Percentiles rank a stretch among this genome's conserved stretches.
Evolutionary conservation across 371 early-diverging fungal species (phyloP).

Genomic region (Batkoa obscura): DNA sequence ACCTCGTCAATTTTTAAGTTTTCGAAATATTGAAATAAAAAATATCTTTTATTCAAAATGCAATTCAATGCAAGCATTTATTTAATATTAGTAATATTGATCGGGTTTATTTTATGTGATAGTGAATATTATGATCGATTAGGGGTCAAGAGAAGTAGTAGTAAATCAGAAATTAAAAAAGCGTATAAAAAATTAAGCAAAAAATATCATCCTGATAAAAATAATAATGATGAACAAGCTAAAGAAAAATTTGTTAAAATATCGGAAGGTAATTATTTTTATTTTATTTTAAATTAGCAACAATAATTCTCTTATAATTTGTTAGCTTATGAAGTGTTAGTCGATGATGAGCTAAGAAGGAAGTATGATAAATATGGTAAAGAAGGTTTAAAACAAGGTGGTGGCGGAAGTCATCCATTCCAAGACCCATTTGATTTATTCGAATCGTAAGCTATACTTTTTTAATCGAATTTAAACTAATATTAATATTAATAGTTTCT

Average conservation of each 20-base stretch:
- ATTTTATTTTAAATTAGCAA: not conserved
- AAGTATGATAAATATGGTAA: slow-evolving; percentile 89
- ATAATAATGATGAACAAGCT: slow-evolving; percentile 56
- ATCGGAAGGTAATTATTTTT: slow-evolving; percentile 39
- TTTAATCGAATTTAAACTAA: too few species aligned
- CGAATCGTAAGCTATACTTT: slow-evolving; percentile 30
- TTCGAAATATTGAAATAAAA: too few species aligned
- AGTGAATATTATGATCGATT: slow-evolving; percentile 65
- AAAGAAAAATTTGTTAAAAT: slow-evolving; percentile 83
- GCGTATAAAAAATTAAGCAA: slow-evolving; percentile 76
- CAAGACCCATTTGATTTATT: slow-evolving; percentile 90
- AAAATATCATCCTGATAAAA: slow-evolving; percentile 86
- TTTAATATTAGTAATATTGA: too few species aligned
- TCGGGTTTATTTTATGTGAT: slow-evolving; percentile 9
- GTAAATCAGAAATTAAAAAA: slow-evolving; percentile 70
- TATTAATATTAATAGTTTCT: too few species aligned
- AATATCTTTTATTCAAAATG: too few species aligned
- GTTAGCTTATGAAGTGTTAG: slow-evolving; percentile 79
- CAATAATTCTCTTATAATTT: not conserved
- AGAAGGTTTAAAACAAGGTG: slow-evolving; percentile 66
- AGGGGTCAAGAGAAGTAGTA: slow-evolving; percentile 60
- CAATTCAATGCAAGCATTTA: too few species aligned
- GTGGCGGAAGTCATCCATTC: slow-evolving; percentile 37
- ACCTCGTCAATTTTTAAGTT: too few species aligned
- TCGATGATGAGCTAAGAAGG: slow-evolving; percentile 71